phyloP scores from a whole-genome alignment of 1,139 yeast species.

The Diutina sp. region DNA sequence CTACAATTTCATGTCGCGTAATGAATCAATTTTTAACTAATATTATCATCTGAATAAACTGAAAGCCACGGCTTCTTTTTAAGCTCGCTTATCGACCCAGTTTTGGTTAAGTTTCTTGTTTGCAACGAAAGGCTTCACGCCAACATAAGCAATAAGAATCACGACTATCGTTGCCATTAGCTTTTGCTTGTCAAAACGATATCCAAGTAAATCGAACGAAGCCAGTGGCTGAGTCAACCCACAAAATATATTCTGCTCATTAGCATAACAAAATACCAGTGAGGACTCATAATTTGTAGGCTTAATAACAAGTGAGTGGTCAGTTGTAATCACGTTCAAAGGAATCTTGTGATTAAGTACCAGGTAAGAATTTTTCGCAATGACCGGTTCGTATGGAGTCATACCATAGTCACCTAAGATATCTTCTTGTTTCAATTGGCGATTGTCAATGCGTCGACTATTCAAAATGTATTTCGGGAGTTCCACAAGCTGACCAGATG shows the following conservation, averaged over 20 bases:
- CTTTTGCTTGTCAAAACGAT: conserved; percentile 54
- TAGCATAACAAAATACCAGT: conserved; percentile 52
- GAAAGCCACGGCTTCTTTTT: too few species aligned
- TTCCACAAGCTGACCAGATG: conserved; percentile 50
- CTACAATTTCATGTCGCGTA: conserved; percentile 6
- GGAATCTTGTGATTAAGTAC: conserved; percentile 26
- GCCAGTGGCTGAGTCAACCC: conserved; percentile 70
- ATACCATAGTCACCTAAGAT: conserved; percentile 45
- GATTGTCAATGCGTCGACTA: conserved; percentile 47
- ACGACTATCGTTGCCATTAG: conserved; percentile 47
- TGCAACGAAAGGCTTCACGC: conserved; percentile 48
- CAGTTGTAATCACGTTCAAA: conserved; percentile 12
- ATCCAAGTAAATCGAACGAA: conserved; percentile 67
- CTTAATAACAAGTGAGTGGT: conserved; percentile 27
- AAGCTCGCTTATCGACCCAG: conserved; percentile 15
- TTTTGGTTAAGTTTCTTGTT: conserved; percentile 28
- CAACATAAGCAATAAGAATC: conserved; percentile 28
- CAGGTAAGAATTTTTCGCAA: conserved; percentile 34
- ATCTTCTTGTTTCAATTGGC: conserved; percentile 42
- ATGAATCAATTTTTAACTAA: conserved; percentile 9
- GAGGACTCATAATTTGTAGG: conserved; percentile 80
- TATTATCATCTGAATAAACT: not conserved
- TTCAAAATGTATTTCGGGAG: conserved; percentile 57
- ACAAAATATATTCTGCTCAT: conserved; percentile 58
- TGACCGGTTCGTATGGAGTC: conserved; percentile 53